Evolutionary conservation across 2,329 filamentous ascomycete genomes (phyloP).

Genomic region (Lasiodiplodia citricola): DNA sequence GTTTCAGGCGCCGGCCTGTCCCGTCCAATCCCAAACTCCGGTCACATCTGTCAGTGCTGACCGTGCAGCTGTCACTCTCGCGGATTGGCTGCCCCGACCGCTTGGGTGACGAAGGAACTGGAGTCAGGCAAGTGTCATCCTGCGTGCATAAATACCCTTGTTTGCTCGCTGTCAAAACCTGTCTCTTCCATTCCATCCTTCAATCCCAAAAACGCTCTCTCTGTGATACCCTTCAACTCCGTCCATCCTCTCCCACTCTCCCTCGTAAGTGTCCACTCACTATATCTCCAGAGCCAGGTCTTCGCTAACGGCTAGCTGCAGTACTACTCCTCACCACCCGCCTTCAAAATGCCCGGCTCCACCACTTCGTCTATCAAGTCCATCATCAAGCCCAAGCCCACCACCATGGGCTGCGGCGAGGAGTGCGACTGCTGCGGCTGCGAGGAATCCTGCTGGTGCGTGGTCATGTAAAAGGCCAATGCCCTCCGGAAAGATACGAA

Average conservation of each 20-base stretch:
- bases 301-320: not conserved
- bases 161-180: not conserved
- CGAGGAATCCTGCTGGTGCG: constrained; percentile 45
- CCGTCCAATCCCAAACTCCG: not conserved
- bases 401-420: constrained; percentile 41
- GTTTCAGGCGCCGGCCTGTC: constrained; percentile 6
- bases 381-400: constrained; percentile 45
- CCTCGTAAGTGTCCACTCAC: not conserved
- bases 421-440: constrained; percentile 46
- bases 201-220: not conserved
- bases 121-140: not conserved
- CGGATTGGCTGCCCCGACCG: not conserved
- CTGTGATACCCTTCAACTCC: not conserved
- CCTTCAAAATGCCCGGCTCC: constrained; percentile 39
- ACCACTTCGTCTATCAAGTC: constrained; percentile 42
- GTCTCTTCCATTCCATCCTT: not conserved
- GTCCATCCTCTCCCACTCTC: not conserved
- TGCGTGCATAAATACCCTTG: constrained; percentile 17
- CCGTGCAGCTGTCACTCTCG: not conserved
- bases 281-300: too few relatives aligned
- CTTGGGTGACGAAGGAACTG: not conserved
- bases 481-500: not conserved
- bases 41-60: constrained; percentile 3
- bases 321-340: not conserved
- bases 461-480: constrained; percentile 37